phyloP scores from a whole-genome alignment of 176 grass and related monocot species.

The Zea luxurians region DNA sequence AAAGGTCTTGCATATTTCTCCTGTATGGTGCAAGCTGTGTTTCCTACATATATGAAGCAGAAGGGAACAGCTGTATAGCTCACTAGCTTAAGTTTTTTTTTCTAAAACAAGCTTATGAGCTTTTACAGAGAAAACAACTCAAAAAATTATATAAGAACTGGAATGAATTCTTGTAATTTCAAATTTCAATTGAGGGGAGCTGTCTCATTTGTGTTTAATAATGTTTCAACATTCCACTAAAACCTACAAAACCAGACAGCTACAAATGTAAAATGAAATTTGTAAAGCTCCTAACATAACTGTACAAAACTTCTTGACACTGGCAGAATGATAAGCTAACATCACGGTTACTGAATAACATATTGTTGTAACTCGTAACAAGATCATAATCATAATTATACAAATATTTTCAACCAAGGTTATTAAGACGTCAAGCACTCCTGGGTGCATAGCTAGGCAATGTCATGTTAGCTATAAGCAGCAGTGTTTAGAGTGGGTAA shows the following conservation, averaged over 20 bases:
- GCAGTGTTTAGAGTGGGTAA: background rate
- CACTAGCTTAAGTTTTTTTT: background rate
- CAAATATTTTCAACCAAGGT: background rate
- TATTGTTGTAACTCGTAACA: background rate
- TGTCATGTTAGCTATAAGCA: background rate
- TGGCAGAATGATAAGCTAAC: background rate
- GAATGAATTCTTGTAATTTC: slow-evolving; percentile 16
- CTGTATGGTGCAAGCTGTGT: slow-evolving; percentile 87
- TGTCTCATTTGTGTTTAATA: background rate
- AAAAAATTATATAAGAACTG: slow-evolving; percentile 11
- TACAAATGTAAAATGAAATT: slow-evolving; percentile 1
- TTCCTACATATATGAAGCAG: slow-evolving; percentile 58
- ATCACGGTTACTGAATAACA: slow-evolving; percentile 9
- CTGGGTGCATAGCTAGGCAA: background rate
- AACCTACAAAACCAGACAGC: slow-evolving; percentile 1
- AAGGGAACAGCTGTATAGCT: slow-evolving; percentile 16
- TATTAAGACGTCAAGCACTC: background rate
- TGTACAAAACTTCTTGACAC: background rate
- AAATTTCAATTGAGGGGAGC: slow-evolving; percentile 21
- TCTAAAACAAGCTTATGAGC: background rate
- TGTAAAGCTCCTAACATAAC: background rate
- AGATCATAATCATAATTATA: slow-evolving; percentile 16
- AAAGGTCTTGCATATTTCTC: slow-evolving; percentile 92
- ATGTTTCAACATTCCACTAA: slow-evolving; percentile 18
- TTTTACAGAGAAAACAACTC: slow-evolving; percentile 1